Evolutionary conservation across 2,329 filamentous ascomycete species (phyloP).

Genomic region (Cercospora zeina): DNA sequence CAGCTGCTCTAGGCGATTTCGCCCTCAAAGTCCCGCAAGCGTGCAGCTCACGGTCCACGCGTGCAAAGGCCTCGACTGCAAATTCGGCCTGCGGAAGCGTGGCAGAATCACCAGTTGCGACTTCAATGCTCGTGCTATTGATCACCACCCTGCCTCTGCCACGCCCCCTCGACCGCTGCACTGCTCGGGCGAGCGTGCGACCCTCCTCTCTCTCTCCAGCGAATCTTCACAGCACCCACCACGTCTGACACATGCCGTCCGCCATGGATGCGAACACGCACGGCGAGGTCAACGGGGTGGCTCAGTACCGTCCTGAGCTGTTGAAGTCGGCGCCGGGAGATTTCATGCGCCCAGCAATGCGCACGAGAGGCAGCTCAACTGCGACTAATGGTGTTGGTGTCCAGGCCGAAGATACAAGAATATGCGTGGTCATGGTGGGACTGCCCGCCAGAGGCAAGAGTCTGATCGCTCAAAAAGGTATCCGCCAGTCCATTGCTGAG

Average conservation of each 20-base stretch:
- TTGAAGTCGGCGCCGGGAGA: slow-evolving; percentile 41
- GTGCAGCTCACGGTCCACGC: slow-evolving; percentile 8
- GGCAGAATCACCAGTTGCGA: neutral
- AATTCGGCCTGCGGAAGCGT: slow-evolving; percentile 2
- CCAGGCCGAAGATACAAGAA: slow-evolving; percentile 91
- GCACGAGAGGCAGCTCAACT: slow-evolving; percentile 34
- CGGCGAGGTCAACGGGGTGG: slow-evolving; percentile 1
- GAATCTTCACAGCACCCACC: neutral
- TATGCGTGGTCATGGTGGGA: slow-evolving; percentile 98
- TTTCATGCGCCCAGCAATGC: slow-evolving; percentile 46
- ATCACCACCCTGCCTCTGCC: neutral
- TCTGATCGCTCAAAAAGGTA: slow-evolving; percentile 83
- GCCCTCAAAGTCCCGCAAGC: slow-evolving; percentile 6
- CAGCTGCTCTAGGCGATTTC: neutral
- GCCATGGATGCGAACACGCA: neutral
- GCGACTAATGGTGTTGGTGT: slow-evolving; percentile 64
- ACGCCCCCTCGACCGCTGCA: neutral
- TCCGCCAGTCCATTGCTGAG: neutral
- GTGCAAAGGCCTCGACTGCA: slow-evolving; percentile 3
- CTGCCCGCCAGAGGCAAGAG: slow-evolving; percentile 94
- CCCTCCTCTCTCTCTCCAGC: neutral
- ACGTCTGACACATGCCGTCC: neutral
- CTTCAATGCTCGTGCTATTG: slow-evolving; percentile 5
- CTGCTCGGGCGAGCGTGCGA: neutral
- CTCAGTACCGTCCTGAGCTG: slow-evolving; percentile 34